Evolutionary conservation across 306 rosid genomes (phyloP).

Genomic region (Trichosanthes cucumerina): DNA sequence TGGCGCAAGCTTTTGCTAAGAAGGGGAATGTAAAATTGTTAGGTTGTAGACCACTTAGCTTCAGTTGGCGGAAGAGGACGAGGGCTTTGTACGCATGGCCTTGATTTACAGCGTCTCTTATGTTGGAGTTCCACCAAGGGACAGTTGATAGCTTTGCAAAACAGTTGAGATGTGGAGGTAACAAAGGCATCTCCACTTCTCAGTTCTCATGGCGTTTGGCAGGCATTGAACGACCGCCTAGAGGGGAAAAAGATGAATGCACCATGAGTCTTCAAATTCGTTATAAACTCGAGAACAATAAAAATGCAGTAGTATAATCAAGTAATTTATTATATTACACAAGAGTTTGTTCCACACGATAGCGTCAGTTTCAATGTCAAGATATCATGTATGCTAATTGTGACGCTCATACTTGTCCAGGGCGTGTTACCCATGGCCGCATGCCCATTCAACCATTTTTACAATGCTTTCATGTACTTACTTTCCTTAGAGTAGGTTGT

Average conservation of each 20-base stretch:
- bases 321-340: no score
- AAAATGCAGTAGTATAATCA: no score
- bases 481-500: no score
- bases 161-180: constrained; percentile 13
- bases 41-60: constrained; percentile 30
- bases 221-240: neutral
- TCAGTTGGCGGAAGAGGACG: constrained; percentile 33
- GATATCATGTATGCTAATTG: no score
- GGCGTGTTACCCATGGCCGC: no score
- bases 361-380: no score
- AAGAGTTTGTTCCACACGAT: no score
- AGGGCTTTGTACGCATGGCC: constrained; percentile 26
- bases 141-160: constrained; percentile 21
- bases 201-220: constrained; percentile 23
- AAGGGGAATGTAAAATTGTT: constrained; percentile 39
- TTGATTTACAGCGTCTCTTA: constrained; percentile 34
- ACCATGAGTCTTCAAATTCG: no score
- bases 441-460: no score
- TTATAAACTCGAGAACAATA: no score
- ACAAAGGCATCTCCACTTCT: constrained; percentile 17
- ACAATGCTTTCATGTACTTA: no score
- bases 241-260: neutral
- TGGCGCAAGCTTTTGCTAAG: constrained; percentile 41
- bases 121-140: constrained; percentile 23
- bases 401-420: no score